Evolutionary conservation across 2,329 filamentous ascomycete genomes (phyloP), one percentile per base, ranked within the genome.

Genomic region (Aspergillus tubingensis): DNA sequence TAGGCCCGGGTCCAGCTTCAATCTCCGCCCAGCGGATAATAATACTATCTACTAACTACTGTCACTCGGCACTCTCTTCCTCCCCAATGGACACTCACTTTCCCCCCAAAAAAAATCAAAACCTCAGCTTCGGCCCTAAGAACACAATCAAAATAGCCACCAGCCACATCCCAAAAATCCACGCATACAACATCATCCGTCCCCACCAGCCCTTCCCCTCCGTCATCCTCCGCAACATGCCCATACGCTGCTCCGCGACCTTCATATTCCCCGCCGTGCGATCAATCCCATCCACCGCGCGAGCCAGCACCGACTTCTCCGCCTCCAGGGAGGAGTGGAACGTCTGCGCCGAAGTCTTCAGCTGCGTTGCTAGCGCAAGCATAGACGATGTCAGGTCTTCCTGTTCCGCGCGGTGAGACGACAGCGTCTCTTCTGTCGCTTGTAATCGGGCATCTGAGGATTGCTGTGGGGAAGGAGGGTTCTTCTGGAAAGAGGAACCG

Each of bases 131-230:
- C 0, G 94, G 94, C 72, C 92, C 80, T 54, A 94, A 83, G 80
- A 94, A 94, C 11, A 97, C 93, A 65, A 97, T 76, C 73, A 96
- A 68, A 38, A 96, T 80, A 17, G 92, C 85, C 25, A 86, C 78
- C n/a, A 96, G 69, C 88, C 92, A 94, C 63, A 97, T 76, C 30
- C 86, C 91, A 69, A 88, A 90, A 52, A 97, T 92, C 83, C 91
- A 90, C 41, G 82, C 89, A 80, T 95, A 96, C 62, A 97, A 81
- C 77, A 94, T 82, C 81, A 96, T 85, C 55, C 93, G 81, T 5
- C 90, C 92, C 86, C 85, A 92, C 90, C 90, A 96, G 0, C 92
- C 92, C 73, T 89, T 88, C 3, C 92, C 93, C 79, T 97, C 94
- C 15, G 89, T 92, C 87, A 96, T 92, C 55, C 84, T 84, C 67